Conservation (phyloP, 805 yeast species). For the Teunomyces stri region DNA sequence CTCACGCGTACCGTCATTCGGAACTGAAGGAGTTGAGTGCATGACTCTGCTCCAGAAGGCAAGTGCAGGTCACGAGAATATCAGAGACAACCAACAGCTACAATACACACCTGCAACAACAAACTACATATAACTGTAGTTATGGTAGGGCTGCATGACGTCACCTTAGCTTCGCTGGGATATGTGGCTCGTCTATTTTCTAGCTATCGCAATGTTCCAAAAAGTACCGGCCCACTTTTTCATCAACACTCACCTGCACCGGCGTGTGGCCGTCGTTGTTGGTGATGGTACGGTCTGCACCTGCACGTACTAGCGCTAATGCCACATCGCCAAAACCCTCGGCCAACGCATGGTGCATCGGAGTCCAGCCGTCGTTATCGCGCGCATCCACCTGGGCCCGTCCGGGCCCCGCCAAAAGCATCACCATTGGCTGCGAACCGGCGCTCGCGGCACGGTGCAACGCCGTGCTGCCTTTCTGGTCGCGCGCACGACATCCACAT, state of each 20-base stretch:
- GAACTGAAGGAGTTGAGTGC: too few species aligned
- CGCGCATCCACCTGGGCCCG: slow-evolving; percentile 65
- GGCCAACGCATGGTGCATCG: slow-evolving; percentile 85
- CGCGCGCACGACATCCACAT: slow-evolving; percentile 66
- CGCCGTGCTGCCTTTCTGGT: slow-evolving; percentile 62
- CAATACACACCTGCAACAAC: too few species aligned
- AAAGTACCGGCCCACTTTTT: slow-evolving; percentile 24
- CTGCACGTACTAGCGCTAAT: slow-evolving; percentile 53
- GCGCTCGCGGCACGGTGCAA: slow-evolving; percentile 81
- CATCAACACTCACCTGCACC: slow-evolving; percentile 34
- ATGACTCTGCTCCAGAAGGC: too few species aligned
- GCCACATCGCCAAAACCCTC: slow-evolving; percentile 87
- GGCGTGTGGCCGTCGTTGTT: slow-evolving; percentile 51
- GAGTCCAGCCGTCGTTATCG: slow-evolving; percentile 78
- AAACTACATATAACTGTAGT: too few species aligned
- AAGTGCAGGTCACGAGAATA: too few species aligned
- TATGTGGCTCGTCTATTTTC: background rate
- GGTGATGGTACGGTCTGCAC: slow-evolving; percentile 58
- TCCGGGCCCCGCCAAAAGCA: slow-evolving; percentile 49
- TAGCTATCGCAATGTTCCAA: slow-evolving; percentile 1
- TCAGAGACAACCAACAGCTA: too few species aligned
- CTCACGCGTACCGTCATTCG: too few species aligned
- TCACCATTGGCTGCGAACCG: slow-evolving; percentile 61
- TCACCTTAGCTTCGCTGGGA: background rate
- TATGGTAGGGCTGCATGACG: background rate